Evolutionary conservation across 2,329 filamentous ascomycete genomes (phyloP), one percentile per base, ranked within the genome.

Genomic region (Coniochaeta hoffmannii): DNA sequence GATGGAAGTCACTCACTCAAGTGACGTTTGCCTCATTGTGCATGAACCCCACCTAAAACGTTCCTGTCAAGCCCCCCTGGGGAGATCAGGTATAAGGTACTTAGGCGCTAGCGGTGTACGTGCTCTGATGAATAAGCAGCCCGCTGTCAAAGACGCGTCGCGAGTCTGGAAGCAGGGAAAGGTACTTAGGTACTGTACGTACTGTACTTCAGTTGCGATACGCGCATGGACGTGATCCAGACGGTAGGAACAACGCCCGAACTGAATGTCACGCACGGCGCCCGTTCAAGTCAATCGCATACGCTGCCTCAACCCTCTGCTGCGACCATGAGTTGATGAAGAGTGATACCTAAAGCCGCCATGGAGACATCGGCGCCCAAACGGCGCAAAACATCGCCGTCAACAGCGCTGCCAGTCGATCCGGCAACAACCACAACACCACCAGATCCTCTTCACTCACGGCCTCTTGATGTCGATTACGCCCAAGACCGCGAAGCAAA

Each of bases 351-450:
- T 41, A 11, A 56, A 54, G 46, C 44, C 31, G 36, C 19, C 28
- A 80, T 81, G 77, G 80, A 83, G 59, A 73, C 76, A 55, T 82
- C 83, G 26, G 80, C 83, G 50, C 73, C 81, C 5, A 88, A 89
- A 69, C 76, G 83, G 65, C 80, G 83, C 64, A 85, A 83, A 65
- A 83, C 76, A 22, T 86, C 83, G 58, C 79, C 82, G 17, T 76
- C 74, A 22, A 75, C 73, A 24, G 74, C 74, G 8, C 64, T 76
- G 51, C 64, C 73, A 22, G 65, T 75, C 60, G 60, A 64, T 30
- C 57, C 63, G 17, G 60, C 51, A 44, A 54, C 56, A 38, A 57
- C 57, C 46, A 60, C 50, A 55, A 57, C 41, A 46, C 57, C 22
- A 67, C 67, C 64, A 69, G 69, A 61, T 71, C 71, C 34, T 72